Base-by-base conservation (phyloP, 2,329 filamentous ascomycete genomes). In the Hypocreales sp. region DNA sequence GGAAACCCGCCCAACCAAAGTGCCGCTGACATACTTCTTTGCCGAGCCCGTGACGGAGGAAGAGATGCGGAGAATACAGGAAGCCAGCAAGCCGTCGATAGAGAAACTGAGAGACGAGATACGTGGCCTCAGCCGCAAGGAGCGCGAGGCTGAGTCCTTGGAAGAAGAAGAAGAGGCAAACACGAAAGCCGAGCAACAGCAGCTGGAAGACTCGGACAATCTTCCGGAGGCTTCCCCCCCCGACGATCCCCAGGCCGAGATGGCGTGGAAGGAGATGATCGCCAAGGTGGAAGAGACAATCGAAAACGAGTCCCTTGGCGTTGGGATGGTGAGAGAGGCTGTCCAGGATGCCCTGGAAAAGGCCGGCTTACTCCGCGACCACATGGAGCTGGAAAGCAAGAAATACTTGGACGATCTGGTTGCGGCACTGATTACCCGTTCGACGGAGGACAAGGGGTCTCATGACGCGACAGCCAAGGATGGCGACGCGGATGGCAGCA, bases 11-110 rank as follows among this genome's bases (percentile, higher is more conserved):
- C 56, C 58, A 1, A 61, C 60, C 7, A 50, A 50, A 8, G 50
- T 60, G 4, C 67, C 78, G 0, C 73, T 78, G 40, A 86, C 93
- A 70, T 87, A 92, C 45, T 72, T 95, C 28, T 92, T 93, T 45
- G 86, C 77, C 10, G 79, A 92, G 48, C 86, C 90, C 4, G 74
- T 95, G 28, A 68, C 67, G 0, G 67, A 80, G 5, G 65, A 74
- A 5, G 64, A 82, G 28, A 81, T 92, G 35, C 58, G 77, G 12
- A 50, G 55, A 9, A 79, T 90, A n/a, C 87, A 95, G 47, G 67
- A 61, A 14, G 62, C 62, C 10, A 73, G 69, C 31, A 69, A 71
- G 35, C 67, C 60, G 12, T 66, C 69, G 19, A 65, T 84, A 14
- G 72, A 78, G 25, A 67, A 67, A 9, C 81, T 81, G 38, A 78